Conservation (phyloP, 2,329 filamentous ascomycete genomes). For the Aspergillus uvarum region DNA sequence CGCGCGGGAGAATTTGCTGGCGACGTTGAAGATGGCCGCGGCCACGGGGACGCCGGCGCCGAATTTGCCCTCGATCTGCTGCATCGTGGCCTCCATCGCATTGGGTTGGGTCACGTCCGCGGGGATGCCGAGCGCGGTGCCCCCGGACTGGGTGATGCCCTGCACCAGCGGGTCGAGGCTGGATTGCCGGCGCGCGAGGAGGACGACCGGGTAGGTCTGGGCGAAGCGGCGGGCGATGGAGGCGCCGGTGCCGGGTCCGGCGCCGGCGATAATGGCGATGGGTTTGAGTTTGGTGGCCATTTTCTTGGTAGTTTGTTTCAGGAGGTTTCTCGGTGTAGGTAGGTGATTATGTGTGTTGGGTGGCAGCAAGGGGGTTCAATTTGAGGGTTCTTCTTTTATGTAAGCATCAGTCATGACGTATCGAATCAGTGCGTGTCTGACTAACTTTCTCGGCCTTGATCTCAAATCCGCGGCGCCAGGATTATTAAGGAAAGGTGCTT, state of each 20-base stretch:
- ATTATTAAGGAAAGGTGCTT: too few species aligned
- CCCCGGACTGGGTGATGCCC: constrained; percentile 67
- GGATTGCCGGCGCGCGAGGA: constrained; percentile 68
- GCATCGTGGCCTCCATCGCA: constrained; percentile 41
- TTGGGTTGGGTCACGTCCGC: constrained; percentile 61
- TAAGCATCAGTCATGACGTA: not conserved
- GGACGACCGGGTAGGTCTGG: constrained; percentile 67
- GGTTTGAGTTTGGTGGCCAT: not conserved
- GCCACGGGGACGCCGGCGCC: constrained; percentile 14
- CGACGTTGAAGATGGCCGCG: constrained; percentile 56
- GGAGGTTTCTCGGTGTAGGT: too few species aligned
- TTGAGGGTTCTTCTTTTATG: not conserved
- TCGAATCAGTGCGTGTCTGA: not conserved
- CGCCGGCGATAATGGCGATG: constrained; percentile 25
- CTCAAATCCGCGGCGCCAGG: too few species aligned
- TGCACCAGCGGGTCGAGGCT: constrained; percentile 66
- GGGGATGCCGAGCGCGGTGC: constrained; percentile 68
- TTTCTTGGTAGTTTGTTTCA: not conserved
- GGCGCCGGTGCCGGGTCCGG: constrained; percentile 21
- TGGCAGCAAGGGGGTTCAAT: too few species aligned
- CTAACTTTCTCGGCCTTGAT: not conserved
- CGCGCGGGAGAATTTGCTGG: constrained; percentile 34
- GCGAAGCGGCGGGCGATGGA: constrained; percentile 57
- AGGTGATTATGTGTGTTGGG: too few species aligned
- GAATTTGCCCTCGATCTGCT: constrained; percentile 15